Evolutionary conservation across 2,329 filamentous ascomycete genomes (phyloP), one percentile per base, ranked within the genome.

Genomic region (Fusarium lateritium): DNA sequence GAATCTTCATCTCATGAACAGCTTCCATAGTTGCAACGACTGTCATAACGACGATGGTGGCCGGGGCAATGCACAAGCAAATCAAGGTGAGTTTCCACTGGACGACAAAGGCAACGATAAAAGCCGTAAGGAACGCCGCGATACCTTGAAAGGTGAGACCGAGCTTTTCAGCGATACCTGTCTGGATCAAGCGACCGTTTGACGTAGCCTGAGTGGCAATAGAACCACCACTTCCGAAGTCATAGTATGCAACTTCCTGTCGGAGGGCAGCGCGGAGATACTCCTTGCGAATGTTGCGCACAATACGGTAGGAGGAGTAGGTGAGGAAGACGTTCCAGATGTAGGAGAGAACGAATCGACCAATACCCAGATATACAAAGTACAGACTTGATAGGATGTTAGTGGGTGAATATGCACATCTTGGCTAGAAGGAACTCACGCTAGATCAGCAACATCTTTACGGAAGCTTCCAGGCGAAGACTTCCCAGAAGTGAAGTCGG

Each of bases 331-430:
- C 72, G 46, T 80, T 80, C 73, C 82, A 81, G 19, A 81, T 72
- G 65, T 88, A 89, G 14, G 83, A 80, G 17, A 86, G 75, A 22
- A 78, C 72, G 61, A 89, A 85, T 44, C 85, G 83, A 0, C 76
- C 86, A 51, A 88, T 78, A 69, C 88, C 88, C 14, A 89, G 79
- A 64, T 88, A 89, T 26, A 89, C 79, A 68, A 89, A 88, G 73
- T 85, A 89, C 7, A 89, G 76, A 1, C 83, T 85, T 24, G 17
- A 19, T 21, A 15, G 5, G 24, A 11, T 8, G 28, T 70, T 22
- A 73, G 63, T 14, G 62, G 69, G 43, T 85, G 5, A 24, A 5
- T 4, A 17, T n/a, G 34, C 22, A 6, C 34, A 17, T 2, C n/a
- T 33, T 34, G 33, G 15, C 26, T 28, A 17, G 13, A 7, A 80